A percentile compares a stretch with the other conserved stretches of the same genome.
phyloP scores from a whole-genome alignment of 306 rosid genomes.

The Pterocarpus santalinus region DNA sequence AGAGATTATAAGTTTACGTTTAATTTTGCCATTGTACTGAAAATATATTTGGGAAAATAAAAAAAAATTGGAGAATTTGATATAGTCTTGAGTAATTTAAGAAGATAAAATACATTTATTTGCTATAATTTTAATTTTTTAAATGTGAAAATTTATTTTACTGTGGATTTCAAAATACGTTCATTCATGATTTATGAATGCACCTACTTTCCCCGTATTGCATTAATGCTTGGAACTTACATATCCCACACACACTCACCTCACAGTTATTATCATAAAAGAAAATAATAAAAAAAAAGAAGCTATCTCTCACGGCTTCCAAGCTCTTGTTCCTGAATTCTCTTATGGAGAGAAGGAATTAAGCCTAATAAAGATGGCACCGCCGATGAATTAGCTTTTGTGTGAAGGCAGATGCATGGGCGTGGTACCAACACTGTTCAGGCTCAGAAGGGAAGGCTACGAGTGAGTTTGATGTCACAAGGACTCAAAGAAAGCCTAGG shows the following conservation, averaged over 20 bases:
- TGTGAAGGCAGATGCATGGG: constrained; percentile 93
- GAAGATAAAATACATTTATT: too few species aligned
- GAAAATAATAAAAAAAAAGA: not conserved
- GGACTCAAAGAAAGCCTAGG: constrained; percentile 31
- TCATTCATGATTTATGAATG: too few species aligned
- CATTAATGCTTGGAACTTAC: constrained; percentile 58
- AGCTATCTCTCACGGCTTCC: constrained; percentile 32
- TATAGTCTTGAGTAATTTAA: too few species aligned
- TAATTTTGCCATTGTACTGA: too few species aligned
- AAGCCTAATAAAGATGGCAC: constrained; percentile 28
- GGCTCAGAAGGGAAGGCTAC: constrained; percentile 54
- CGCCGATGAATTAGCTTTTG: constrained; percentile 44
- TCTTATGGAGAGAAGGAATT: constrained; percentile 43
- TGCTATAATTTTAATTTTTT: too few species aligned
- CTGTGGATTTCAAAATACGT: too few species aligned
- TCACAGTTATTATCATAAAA: not conserved
- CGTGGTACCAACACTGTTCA: constrained; percentile 77
- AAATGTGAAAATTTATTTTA: too few species aligned
- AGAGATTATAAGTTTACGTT: too few species aligned
- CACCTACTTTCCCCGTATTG: not conserved
- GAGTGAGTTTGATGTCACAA: constrained; percentile 53
- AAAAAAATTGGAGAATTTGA: too few species aligned
- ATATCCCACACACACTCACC: constrained; percentile 53
- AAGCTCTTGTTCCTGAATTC: constrained; percentile 42
- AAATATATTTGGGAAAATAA: too few species aligned